Evolutionary conservation across 441 rosid species (phyloP).

Genomic region (Erodium texanum): DNA sequence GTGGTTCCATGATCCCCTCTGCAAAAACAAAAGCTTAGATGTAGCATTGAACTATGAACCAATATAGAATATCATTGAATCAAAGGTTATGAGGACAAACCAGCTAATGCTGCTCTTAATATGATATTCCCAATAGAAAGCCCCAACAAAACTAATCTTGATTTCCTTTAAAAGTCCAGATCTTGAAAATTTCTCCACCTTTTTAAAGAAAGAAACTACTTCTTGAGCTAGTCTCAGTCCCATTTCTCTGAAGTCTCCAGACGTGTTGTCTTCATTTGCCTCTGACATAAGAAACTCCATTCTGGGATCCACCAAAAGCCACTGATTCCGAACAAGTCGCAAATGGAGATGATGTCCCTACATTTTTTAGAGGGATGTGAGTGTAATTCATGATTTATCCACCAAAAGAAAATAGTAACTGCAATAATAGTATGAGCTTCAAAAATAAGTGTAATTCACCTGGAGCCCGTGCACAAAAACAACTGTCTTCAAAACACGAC

Average conservation of each 20-base stretch:
- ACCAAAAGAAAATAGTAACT: background rate
- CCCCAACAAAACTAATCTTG: slow-evolving; percentile 87
- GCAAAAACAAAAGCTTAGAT: slow-evolving; percentile 19
- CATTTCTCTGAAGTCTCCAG: slow-evolving; percentile 91
- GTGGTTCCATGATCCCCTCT: slow-evolving; percentile 83
- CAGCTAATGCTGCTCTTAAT: slow-evolving; percentile 74
- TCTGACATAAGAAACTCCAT: slow-evolving; percentile 90
- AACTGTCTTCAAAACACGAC: slow-evolving; percentile 56
- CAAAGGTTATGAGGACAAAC: slow-evolving; percentile 27
- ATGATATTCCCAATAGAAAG: slow-evolving; percentile 92
- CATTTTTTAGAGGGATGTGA: slow-evolving; percentile 13
- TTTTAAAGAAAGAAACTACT: slow-evolving; percentile 63
- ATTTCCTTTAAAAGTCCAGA: slow-evolving; percentile 43
- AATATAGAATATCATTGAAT: slow-evolving; percentile 11
- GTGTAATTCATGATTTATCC: slow-evolving; percentile 4
- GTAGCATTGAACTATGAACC: slow-evolving; percentile 14
- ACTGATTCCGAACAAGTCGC: slow-evolving; percentile 82
- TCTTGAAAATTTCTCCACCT: slow-evolving; percentile 61
- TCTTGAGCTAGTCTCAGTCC: slow-evolving; percentile 80
- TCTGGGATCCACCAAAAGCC: slow-evolving; percentile 91
- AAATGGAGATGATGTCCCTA: slow-evolving; percentile 94
- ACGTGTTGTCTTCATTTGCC: slow-evolving; percentile 75
- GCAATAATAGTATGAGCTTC: no score
- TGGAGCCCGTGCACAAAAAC: slow-evolving; percentile 96
- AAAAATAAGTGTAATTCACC: slow-evolving; percentile 34